Base-by-base conservation (phyloP, 108 stramenopile species). In the Nitzschia inconspicua region DNA sequence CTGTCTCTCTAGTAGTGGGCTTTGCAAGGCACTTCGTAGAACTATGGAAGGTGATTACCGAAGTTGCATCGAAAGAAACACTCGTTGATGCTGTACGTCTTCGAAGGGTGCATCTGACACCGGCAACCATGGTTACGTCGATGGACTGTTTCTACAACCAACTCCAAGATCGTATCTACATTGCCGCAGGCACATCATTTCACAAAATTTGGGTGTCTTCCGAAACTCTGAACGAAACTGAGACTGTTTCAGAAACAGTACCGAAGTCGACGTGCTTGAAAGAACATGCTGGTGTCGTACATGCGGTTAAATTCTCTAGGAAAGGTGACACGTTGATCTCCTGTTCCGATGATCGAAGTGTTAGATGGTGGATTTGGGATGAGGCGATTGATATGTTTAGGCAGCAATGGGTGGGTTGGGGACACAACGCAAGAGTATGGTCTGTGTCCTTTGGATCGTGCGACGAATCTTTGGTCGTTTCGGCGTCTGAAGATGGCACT, bases 301-400 rank as follows among this genome's bases (percentile, higher is more conserved):
- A 77, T 52, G 65, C 73, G 20, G 72, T 84, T 19, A 52, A 57
- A 43, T 82, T 79, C 28, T 50, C 54, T 23, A 1, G 36, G 7
- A 44, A 65, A 64, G 53, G 82, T 56, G 19, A 51, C 44, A 39
- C 54, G 18, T 48, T 91, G 8, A 86, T 76, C 11, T 85, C 86
- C 3, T 74, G 80, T 6, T 84, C 83, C 16, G 86, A 91, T 57
- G 89, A 91, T 78, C 77, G 89, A 64, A 83, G 82, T 36, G 84
- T 91, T 1, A 66, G 89, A 32, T 64, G 79, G 10, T 91, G 88
- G 88, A 41, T 27, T 0, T 35, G 40, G 47, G 44, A 78, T 57
- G 50, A 42, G 5, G 18, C 32, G 20, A 9, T 11, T 10, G 22
- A 34, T 13, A 41, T 13, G 16, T 65, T 65, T 63, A n/a, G 44